These are phyloP conservation scores for Phytophthora uliginosa DNA, from an alignment of 352 stramenopile species.

Conservation along the genomic window DNA sequence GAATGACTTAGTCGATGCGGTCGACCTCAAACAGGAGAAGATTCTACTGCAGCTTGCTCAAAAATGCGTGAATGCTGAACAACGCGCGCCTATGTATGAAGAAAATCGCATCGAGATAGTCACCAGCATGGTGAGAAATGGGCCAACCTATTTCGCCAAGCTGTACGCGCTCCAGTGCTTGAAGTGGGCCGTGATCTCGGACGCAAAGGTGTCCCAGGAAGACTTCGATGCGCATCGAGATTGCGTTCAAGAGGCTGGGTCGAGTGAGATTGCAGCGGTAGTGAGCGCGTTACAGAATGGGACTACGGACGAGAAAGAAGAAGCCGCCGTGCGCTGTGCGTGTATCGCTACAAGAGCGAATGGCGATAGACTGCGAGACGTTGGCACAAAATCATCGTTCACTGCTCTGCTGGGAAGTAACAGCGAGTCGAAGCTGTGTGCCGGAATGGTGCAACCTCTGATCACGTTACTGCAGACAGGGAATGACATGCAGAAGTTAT, in stretches of 20 bases:
- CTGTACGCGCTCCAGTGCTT: constrained; percentile 13
- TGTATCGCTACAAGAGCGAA: neutral
- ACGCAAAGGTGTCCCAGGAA: neutral
- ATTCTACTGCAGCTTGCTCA: constrained; percentile 1
- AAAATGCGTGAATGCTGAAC: constrained; percentile 1
- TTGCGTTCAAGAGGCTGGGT: neutral
- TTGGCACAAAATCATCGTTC: neutral
- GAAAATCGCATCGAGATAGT: constrained; percentile 6
- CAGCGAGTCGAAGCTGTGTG: neutral
- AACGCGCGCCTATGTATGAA: neutral
- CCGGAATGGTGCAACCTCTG: neutral
- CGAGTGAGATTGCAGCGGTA: neutral
- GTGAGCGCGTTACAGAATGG: neutral
- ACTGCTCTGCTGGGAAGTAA: neutral
- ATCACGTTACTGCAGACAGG: neutral
- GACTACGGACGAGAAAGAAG: neutral
- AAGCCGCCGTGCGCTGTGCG: constrained; percentile 5
- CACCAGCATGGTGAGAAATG: constrained; percentile 2
- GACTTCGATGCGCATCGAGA: constrained; percentile 4
- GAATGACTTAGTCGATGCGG: neutral
- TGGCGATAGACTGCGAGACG: neutral
- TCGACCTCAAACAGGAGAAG: neutral
- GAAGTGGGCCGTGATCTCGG: constrained; percentile 1
- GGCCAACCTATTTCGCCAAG: constrained; percentile 1
- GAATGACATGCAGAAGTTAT: constrained; percentile 4